Percentiles rank a stretch among this genome's conserved stretches.
phyloP scores from a whole-genome alignment of 1,139 yeast genomes.

The Zhuliangozyma blackwelliae region DNA sequence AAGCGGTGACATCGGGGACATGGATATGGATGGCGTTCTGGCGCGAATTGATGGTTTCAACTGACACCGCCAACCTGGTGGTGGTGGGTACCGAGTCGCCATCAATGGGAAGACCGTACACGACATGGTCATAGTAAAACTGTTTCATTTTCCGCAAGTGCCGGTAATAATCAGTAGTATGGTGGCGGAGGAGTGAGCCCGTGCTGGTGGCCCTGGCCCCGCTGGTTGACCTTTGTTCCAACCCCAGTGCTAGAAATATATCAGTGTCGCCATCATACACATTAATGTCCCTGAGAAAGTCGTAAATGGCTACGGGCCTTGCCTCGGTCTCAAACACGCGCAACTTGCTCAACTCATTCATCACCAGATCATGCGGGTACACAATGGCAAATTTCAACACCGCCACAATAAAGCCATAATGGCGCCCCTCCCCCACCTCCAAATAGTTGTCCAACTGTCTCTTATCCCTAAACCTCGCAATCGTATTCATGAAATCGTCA shows the following conservation, averaged over 20 bases:
- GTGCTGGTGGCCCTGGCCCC: slow-evolving; percentile 7
- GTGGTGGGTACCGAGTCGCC: not conserved
- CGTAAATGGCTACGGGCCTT: slow-evolving; percentile 12
- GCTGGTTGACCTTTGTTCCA: slow-evolving; percentile 17
- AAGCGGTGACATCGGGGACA: slow-evolving; percentile 38
- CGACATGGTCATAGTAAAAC: slow-evolving; percentile 25
- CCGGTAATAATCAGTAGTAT: slow-evolving; percentile 20
- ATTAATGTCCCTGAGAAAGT: slow-evolving; percentile 18
- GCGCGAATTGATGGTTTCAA: slow-evolving; percentile 30
- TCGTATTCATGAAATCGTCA: too few species aligned
- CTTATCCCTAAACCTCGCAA: too few species aligned
- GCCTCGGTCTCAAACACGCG: slow-evolving; percentile 12
- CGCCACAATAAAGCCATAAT: slow-evolving; percentile 20
- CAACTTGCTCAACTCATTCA: slow-evolving; percentile 13
- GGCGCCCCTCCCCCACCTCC: slow-evolving; percentile 32
- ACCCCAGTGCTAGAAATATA: slow-evolving; percentile 25
- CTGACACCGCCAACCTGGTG: slow-evolving; percentile 23
- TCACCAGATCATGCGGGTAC: slow-evolving; percentile 31
- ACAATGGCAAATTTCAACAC: slow-evolving; percentile 28
- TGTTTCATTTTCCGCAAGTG: slow-evolving; percentile 22
- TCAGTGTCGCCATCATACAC: slow-evolving; percentile 28
- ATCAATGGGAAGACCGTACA: slow-evolving; percentile 25
- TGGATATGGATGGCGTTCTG: slow-evolving; percentile 36
- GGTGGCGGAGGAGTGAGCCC: not conserved
- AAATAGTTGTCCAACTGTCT: slow-evolving; percentile 13